Evolutionary conservation across 2,329 filamentous ascomycete species (phyloP).

Genomic region (Ceratocystis eucalypticola): DNA sequence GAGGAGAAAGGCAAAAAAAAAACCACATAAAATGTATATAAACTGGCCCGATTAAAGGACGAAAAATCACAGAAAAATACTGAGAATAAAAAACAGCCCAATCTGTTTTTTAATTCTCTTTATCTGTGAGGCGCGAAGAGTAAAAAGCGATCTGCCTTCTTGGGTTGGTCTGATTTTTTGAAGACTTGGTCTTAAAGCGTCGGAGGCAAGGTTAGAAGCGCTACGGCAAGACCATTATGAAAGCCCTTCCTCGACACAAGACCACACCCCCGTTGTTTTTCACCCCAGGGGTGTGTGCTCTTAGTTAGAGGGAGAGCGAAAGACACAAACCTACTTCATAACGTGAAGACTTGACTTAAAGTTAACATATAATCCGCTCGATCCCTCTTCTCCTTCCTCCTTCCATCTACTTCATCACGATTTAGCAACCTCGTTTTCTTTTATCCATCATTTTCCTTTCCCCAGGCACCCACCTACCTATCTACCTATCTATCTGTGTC

Average conservation of each 20-base stretch:
- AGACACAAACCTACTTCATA: not conserved
- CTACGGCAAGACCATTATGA: slow-evolving; percentile 1
- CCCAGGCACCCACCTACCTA: not conserved
- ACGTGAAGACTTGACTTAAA: slow-evolving; percentile 7
- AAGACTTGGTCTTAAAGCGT: slow-evolving; percentile 4
- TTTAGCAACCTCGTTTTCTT: not conserved
- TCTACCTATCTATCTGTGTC: not conserved
- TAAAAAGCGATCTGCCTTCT: not conserved
- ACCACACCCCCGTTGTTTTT: not conserved
- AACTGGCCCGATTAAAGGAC: not conserved
- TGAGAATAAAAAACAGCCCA: not conserved
- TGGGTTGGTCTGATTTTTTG: slow-evolving; percentile 6
- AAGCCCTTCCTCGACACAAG: not conserved
- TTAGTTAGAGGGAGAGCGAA: not conserved
- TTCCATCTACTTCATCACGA: slow-evolving; percentile 7
- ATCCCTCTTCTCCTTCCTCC: slow-evolving; percentile 10
- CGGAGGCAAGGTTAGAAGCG: slow-evolving; percentile 4
- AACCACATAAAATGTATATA: not conserved
- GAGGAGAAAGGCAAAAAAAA: not conserved
- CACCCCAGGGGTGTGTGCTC: not conserved
- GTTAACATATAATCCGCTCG: slow-evolving; percentile 13
- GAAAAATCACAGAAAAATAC: not conserved
- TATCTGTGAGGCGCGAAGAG: not conserved
- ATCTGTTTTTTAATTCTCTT: slow-evolving; percentile 1
- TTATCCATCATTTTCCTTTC: not conserved